phyloP scores from a whole-genome alignment of 1,139 yeast genomes.

The Kodamaea sp. region DNA sequence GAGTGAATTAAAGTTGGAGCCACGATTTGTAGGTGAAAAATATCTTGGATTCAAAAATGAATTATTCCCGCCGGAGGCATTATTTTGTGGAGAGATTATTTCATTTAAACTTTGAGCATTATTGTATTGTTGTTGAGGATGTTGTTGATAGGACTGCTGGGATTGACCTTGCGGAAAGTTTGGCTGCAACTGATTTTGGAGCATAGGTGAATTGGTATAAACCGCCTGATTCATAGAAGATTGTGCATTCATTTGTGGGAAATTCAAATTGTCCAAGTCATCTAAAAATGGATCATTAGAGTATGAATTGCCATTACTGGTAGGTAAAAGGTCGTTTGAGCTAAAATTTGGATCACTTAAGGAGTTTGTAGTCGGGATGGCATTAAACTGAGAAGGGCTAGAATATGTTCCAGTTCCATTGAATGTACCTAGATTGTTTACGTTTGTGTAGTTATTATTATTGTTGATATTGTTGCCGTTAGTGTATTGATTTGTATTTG shows the following conservation, averaged over 20 bases:
- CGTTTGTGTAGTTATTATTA: conserved; percentile 2
- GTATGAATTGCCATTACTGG: conserved; percentile 14
- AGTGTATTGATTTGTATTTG: background rate
- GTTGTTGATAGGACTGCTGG: background rate
- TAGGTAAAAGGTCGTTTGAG: conserved; percentile 5
- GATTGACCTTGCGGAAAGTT: conserved; percentile 26
- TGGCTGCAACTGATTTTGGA: conserved; percentile 7
- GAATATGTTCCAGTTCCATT: conserved; percentile 1
- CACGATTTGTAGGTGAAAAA: conserved; percentile 32
- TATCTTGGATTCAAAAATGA: conserved; percentile 38
- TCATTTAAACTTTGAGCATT: conserved; percentile 30
- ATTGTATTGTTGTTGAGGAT: conserved; percentile 7
- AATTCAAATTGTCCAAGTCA: conserved; percentile 25
- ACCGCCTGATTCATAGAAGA: background rate
- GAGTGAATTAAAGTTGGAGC: conserved; percentile 25
- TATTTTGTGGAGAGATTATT: conserved; percentile 30
- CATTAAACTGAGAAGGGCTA: conserved; percentile 6
- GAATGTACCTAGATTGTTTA: background rate
- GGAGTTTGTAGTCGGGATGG: conserved; percentile 2
- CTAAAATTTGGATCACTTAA: conserved; percentile 4
- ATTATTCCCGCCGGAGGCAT: conserved; percentile 14
- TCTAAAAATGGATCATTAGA: conserved; percentile 36
- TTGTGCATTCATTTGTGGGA: conserved; percentile 11
- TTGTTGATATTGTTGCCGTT: conserved; percentile 3
- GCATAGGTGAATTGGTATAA: conserved; percentile 9